Evolutionary conservation across 495 filamentous ascomycete genomes (phyloP), one percentile per base, ranked within the genome.

Genomic region (Lichenothelia convexa): DNA sequence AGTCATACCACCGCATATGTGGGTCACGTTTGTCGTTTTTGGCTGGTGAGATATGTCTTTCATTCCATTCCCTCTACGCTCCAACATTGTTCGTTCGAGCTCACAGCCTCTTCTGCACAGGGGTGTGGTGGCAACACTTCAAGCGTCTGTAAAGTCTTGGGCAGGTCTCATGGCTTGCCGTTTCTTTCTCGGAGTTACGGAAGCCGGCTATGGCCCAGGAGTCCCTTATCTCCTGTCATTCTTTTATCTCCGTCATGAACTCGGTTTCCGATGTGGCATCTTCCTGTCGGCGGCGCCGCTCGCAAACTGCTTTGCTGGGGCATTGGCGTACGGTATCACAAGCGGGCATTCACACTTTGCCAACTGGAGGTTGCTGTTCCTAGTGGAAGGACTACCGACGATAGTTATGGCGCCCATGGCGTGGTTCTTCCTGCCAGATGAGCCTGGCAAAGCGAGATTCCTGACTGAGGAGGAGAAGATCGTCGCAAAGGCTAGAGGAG

Each of bases 261-360:
- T 76, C n/a, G 71, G 70, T 1, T 64, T 69, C 41, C 59, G 71
- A 18, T 70, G 64, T 27, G 71, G 70, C 18, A 52, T 75, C 1
- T 72, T 73, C 50, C 67, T 76, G 43, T 72, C 70, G 3, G 71
- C 71, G 0, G 71, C 71, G 3, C 71, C 71, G 0, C 45, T 76
- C 22, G 71, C 71, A 15, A 71, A 65, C 4, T 76, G 74, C 5
- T 86, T 86, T 46, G 76, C 78, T 8, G 77, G 79, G 4, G 62
- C 58, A 42, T 55, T 76, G 7, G 71, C 71, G 13, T 76, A 67
- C 65, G 32, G 63, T 21, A 71, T 75, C 31, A 63, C 68, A 21
- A 35, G 37, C 41, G 58, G 67, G 50, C 36, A 56, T 42, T 32
- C 41, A 54, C 32, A 62, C 54, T 9, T 73, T 36, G 64, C 71